Base-by-base conservation (phyloP, 208 protist genomes). In the Acanthamoeba culbertsoni region DNA sequence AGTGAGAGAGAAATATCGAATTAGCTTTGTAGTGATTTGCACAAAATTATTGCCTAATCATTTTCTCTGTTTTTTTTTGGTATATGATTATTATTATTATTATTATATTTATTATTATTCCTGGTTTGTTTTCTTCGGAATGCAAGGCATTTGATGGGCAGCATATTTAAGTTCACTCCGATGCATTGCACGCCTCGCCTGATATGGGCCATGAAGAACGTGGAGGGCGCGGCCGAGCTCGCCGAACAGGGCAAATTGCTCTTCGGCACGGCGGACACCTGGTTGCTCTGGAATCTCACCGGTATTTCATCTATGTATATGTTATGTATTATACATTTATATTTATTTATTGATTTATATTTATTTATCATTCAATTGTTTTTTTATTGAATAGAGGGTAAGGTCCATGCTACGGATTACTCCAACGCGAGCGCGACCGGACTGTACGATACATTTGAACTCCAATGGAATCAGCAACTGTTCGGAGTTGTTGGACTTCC, bases 201-300 rank as follows among this genome's bases (percentile, higher is more conserved):
- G 16, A 57, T 92, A 20, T 95, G 94, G 94, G 86, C 92, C 18
- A 65, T 96, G 7, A 55, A 94, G 20, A 96, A 96, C 45, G 1
- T 86, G 26, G 48, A 68, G 2, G 90, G 93, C 31, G 92, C 95
- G 28, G 59, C 91, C 7, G 43, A 88, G 33, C 65, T 91, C 0
- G 93, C 91, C 4, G 88, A 57, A 62, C 86, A 94, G 26, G 46
- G 82, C 23, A 53, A 94, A 23, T 90, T 96, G 42, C 42, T 94
- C 18, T 96, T 96, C 68, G 95, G 95, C 59, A 96, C 95, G 2
- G 94, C 93, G 23, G 93, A 95, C 31, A 95, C 93, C 26, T 96
- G 95, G 95, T 42, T 96, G 6, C 14, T 96, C 4, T 96, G 92
- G 93, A 96, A 96, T 14, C 35, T 96, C 0, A 96, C 92, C 0